phyloP scores from a whole-genome alignment of 2,329 filamentous ascomycete species.

The Nemania sp. region DNA sequence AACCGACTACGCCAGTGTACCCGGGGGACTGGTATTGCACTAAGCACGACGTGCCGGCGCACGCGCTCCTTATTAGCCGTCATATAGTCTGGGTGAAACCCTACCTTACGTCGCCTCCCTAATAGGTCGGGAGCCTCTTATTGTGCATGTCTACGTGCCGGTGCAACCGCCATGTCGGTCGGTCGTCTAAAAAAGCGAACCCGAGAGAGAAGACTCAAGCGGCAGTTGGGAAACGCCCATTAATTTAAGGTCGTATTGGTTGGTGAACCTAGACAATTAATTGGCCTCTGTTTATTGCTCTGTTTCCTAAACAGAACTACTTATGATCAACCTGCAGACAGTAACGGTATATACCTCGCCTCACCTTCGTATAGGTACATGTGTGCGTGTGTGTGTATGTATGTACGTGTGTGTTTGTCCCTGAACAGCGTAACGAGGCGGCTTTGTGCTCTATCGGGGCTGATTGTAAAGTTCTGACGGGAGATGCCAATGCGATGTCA shows the following conservation, averaged over 20 bases:
- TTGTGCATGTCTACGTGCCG: constrained; percentile 33
- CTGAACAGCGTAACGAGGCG: constrained; percentile 20
- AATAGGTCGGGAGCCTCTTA: constrained; percentile 38
- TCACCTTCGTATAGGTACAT: background rate
- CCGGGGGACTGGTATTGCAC: constrained; percentile 49
- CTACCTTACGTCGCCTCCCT: constrained; percentile 34
- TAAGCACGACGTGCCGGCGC: constrained; percentile 49
- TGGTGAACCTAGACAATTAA: constrained; percentile 25
- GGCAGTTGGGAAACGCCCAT: constrained; percentile 37
- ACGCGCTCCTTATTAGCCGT: constrained; percentile 49
- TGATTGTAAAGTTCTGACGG: constrained; percentile 26
- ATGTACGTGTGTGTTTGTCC: constrained; percentile 1
- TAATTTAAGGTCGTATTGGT: constrained; percentile 33
- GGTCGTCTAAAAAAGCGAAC: constrained; percentile 27
- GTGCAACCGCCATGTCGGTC: constrained; percentile 32
- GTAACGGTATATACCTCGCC: background rate
- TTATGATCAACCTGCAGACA: too few relatives aligned
- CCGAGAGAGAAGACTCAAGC: constrained; percentile 36
- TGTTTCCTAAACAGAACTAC: background rate
- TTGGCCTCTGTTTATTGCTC: constrained; percentile 9
- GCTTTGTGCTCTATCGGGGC: constrained; percentile 2
- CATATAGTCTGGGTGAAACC: constrained; percentile 46
- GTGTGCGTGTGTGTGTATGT: constrained; percentile 2
- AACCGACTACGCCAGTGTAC: constrained; percentile 44
- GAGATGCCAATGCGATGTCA: too few relatives aligned